phyloP scores from a whole-genome alignment of 1,139 yeast genomes.

The Saccharomyces pastorianus region DNA sequence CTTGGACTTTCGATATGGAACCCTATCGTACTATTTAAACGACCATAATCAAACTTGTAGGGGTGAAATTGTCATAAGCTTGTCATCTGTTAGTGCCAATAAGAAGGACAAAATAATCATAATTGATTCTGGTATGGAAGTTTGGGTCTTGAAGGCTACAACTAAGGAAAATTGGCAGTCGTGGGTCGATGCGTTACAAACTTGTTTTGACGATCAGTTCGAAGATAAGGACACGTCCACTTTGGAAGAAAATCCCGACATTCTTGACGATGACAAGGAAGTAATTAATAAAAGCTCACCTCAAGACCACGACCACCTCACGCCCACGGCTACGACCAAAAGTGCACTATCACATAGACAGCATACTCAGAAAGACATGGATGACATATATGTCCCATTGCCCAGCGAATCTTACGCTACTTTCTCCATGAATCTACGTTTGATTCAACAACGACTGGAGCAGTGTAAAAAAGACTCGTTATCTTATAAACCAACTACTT shows the following conservation, averaged over 20 bases:
- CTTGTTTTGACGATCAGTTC: constrained; percentile 22
- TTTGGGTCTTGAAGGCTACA: constrained; percentile 78
- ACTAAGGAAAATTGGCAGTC: constrained; percentile 57
- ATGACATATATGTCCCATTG: constrained; percentile 10
- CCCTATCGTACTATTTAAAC: constrained; percentile 72
- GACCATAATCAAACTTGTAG: constrained; percentile 62
- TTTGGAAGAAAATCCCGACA: not conserved
- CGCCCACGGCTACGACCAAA: not conserved
- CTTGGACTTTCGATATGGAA: constrained; percentile 72
- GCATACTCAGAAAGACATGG: not conserved
- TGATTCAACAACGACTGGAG: constrained; percentile 21
- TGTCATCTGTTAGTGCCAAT: constrained; percentile 76
- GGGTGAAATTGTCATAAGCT: constrained; percentile 85
- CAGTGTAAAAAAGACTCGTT: constrained; percentile 22
- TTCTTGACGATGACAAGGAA: not conserved
- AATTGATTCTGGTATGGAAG: constrained; percentile 91
- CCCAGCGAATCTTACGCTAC: constrained; percentile 17
- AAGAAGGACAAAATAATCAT: constrained; percentile 59
- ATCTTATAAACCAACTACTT: constrained; percentile 9
- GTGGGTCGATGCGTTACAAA: constrained; percentile 70
- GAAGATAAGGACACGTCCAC: constrained; percentile 4
- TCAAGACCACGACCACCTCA: not conserved
- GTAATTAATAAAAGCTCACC: not conserved
- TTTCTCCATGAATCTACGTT: constrained; percentile 13
- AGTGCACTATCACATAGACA: not conserved